Evolutionary conservation across 2,329 filamentous ascomycete genomes (phyloP).

Genomic region (Stemphylium vesicarium): DNA sequence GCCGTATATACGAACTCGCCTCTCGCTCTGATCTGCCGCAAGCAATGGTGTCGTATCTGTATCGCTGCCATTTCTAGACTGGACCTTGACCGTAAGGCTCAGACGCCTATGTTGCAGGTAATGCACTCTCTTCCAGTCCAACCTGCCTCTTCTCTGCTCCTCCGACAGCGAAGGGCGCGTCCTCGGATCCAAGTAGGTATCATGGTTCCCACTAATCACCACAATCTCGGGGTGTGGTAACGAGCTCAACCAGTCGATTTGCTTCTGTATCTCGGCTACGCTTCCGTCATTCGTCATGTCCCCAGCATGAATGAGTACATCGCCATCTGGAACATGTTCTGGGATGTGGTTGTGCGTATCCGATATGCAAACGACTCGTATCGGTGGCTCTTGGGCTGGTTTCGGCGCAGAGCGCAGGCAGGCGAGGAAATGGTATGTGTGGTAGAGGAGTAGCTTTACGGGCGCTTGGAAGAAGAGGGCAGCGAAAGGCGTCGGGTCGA

Average conservation of each 20-base stretch:
- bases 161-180: slow-evolving; percentile 59
- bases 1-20: slow-evolving; percentile 76
- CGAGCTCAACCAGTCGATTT: slow-evolving; percentile 79
- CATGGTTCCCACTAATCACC: slow-evolving; percentile 86
- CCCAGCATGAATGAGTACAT: slow-evolving; percentile 88
- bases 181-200: slow-evolving; percentile 78
- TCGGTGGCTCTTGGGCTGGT: slow-evolving; percentile 62
- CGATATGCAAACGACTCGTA: slow-evolving; percentile 85
- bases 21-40: slow-evolving; percentile 31
- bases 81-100: slow-evolving; percentile 60
- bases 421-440: slow-evolving; percentile 69
- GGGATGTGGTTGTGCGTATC: slow-evolving; percentile 79
- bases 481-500: slow-evolving; percentile 58
- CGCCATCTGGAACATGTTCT: slow-evolving; percentile 71
- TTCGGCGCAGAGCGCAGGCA: slow-evolving; percentile 70
- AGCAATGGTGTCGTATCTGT: slow-evolving; percentile 28
- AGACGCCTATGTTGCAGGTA: slow-evolving; percentile 77
- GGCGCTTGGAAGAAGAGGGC: slow-evolving; percentile 72
- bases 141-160: slow-evolving; percentile 61
- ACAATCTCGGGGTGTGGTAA: slow-evolving; percentile 82
- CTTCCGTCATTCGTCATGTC: slow-evolving; percentile 80
- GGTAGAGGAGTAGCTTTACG: slow-evolving; percentile 66
- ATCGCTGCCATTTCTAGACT: slow-evolving; percentile 12
- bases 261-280: slow-evolving; percentile 74
- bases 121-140: slow-evolving; percentile 71